phyloP scores from a whole-genome alignment of 2,329 filamentous ascomycete species.

The Colletotrichum spinosum region DNA sequence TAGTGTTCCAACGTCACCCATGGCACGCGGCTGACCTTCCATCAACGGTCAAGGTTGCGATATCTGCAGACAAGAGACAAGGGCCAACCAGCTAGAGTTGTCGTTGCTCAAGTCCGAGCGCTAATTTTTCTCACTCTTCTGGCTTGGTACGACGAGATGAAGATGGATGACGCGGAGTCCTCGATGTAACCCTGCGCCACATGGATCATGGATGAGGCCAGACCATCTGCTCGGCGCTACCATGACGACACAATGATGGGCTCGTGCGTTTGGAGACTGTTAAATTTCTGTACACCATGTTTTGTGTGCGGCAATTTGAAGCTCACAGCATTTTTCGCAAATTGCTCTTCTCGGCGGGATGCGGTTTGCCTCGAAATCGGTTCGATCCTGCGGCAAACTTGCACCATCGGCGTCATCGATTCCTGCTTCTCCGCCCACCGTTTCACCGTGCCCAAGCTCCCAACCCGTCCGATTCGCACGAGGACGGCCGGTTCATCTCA shows the following conservation, averaged over 20 bases:
- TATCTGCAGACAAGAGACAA: conserved; percentile 1
- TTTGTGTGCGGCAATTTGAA: too few relatives aligned
- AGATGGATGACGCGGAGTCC: conserved; percentile 27
- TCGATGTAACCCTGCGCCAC: conserved; percentile 21
- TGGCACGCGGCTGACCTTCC: background rate
- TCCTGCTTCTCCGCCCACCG: too few relatives aligned
- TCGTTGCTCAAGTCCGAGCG: conserved; percentile 2
- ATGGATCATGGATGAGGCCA: conserved; percentile 11
- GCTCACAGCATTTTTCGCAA: too few relatives aligned
- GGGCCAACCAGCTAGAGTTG: too few relatives aligned
- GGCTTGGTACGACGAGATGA: conserved; percentile 9
- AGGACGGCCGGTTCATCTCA: too few relatives aligned
- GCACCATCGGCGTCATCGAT: too few relatives aligned
- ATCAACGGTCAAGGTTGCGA: background rate
- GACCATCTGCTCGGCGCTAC: background rate
- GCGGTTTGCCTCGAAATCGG: too few relatives aligned
- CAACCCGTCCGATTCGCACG: too few relatives aligned
- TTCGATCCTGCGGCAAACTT: too few relatives aligned
- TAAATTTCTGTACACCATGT: too few relatives aligned
- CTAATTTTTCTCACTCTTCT: background rate
- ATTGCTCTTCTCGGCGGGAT: too few relatives aligned
- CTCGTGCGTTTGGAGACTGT: background rate
- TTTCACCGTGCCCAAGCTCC: too few relatives aligned
- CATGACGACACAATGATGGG: conserved; percentile 28
- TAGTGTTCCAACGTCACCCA: background rate